Evolutionary conservation across 2,329 filamentous ascomycete genomes (phyloP).

Genomic region (Phyllosticta paracitricarpa): DNA sequence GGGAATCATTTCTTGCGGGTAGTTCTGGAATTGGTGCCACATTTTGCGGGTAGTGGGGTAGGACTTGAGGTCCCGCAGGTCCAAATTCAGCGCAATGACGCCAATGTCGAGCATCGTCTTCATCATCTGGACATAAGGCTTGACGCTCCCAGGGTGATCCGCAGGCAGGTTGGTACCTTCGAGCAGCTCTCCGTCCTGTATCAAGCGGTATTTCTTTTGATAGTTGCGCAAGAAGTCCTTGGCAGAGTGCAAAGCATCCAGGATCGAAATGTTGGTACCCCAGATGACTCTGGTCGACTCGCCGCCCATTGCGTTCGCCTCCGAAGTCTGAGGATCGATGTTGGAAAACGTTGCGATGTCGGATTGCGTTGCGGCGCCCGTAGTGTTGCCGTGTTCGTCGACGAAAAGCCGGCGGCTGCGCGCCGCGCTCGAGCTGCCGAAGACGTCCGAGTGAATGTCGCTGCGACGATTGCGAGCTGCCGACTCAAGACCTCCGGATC

Average conservation of each 20-base stretch:
- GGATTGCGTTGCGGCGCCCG: constrained; percentile 40
- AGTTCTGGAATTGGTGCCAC: constrained; percentile 89
- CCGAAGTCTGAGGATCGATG: constrained; percentile 73
- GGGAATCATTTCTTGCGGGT: constrained; percentile 91
- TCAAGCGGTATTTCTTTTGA: constrained; percentile 87
- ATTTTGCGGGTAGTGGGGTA: constrained; percentile 89
- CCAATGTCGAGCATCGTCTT: constrained; percentile 87
- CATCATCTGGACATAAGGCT: constrained; percentile 75
- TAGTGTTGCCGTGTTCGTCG: constrained; percentile 53
- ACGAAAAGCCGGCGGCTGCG: constrained; percentile 52
- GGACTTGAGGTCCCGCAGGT: constrained; percentile 78
- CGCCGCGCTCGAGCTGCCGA: constrained; percentile 36
- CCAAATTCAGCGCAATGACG: constrained; percentile 73
- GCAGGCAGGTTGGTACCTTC: constrained; percentile 57
- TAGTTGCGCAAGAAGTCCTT: constrained; percentile 91
- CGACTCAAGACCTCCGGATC: constrained; percentile 44
- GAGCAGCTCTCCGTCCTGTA: constrained; percentile 72
- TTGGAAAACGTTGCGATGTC: constrained; percentile 57
- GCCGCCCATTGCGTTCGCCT: constrained; percentile 79
- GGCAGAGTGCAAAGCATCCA: constrained; percentile 77
- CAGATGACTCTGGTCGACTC: constrained; percentile 77
- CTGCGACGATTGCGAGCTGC: constrained; percentile 59
- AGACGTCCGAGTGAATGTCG: constrained; percentile 76
- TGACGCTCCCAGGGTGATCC: constrained; percentile 60
- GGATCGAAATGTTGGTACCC: constrained; percentile 93